phyloP scores from a whole-genome alignment of 2,329 filamentous ascomycete species.

The Fusarium papillatum region DNA sequence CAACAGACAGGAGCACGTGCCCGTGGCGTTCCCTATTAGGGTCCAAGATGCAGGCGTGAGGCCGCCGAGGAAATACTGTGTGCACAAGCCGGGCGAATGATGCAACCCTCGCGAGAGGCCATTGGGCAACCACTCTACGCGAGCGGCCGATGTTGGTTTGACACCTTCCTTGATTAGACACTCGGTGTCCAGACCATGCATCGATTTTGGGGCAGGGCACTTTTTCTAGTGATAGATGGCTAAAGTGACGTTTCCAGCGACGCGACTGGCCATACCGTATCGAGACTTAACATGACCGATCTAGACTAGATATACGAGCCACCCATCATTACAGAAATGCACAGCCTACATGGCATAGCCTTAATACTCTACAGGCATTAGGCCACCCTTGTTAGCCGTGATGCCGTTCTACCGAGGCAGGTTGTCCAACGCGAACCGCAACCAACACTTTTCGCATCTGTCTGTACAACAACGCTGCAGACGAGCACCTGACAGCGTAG shows the following conservation, averaged over 20 bases:
- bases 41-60: neutral
- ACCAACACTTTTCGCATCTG: neutral
- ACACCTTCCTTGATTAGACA: neutral
- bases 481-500: neutral
- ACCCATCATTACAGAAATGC: neutral
- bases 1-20: neutral
- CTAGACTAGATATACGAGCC: neutral
- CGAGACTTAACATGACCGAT: neutral
- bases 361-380: neutral
- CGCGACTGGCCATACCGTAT: neutral
- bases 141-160: neutral
- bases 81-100: neutral
- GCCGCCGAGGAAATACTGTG: neutral
- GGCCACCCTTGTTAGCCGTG: neutral
- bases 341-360: neutral
- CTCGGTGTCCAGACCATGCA: neutral
- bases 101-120: neutral
- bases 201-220: neutral
- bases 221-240: neutral
- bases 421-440: neutral
- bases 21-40: neutral
- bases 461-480: neutral
- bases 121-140: neutral
- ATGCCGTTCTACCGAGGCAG: neutral
- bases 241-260: neutral